These are phyloP conservation scores for Eucalyptus curtisii DNA, from an alignment of 345 rosid species.

Conservation along the genomic window DNA sequence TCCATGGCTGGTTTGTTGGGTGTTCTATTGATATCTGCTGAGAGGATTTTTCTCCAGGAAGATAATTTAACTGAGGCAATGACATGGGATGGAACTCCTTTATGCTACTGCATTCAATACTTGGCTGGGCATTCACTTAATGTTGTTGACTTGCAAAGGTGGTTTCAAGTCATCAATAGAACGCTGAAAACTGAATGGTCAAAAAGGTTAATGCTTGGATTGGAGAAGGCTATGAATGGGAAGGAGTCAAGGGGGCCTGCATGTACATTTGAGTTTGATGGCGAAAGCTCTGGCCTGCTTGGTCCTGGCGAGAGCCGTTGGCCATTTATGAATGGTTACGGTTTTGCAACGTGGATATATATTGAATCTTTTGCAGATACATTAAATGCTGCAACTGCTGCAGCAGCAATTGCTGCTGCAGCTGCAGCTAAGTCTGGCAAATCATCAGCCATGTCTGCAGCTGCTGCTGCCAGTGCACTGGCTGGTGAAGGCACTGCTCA, in stretches of 20 bases:
- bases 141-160: slow-evolving; percentile 71
- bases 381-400: slow-evolving; percentile 93
- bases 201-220: slow-evolving; percentile 52
- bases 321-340: slow-evolving; percentile 95
- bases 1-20: slow-evolving; percentile 82
- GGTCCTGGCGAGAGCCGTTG: slow-evolving; percentile 99
- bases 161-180: slow-evolving; percentile 65
- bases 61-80: slow-evolving; percentile 22
- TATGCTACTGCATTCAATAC: slow-evolving; percentile 78
- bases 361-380: slow-evolving; percentile 99
- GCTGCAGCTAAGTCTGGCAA: slow-evolving; percentile 98
- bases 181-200: slow-evolving; percentile 63
- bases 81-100: slow-evolving; percentile 69
- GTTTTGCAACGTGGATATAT: slow-evolving; percentile 95
- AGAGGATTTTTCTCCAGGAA: slow-evolving; percentile 62
- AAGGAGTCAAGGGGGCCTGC: slow-evolving; percentile 95
- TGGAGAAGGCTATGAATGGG: slow-evolving; percentile 90
- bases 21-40: slow-evolving; percentile 79
- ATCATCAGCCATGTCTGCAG: slow-evolving; percentile 99
- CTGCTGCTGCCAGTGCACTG: slow-evolving; percentile 99
- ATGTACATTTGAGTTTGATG: slow-evolving; percentile 93
- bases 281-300: slow-evolving; percentile 99
- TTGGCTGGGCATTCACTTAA: slow-evolving; percentile 85
- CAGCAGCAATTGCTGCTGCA: slow-evolving; percentile 97
- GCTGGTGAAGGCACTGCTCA: slow-evolving; percentile 99